Conservation (phyloP, 2,329 filamentous ascomycete genomes). For the Dactylellina parvicollis region DNA sequence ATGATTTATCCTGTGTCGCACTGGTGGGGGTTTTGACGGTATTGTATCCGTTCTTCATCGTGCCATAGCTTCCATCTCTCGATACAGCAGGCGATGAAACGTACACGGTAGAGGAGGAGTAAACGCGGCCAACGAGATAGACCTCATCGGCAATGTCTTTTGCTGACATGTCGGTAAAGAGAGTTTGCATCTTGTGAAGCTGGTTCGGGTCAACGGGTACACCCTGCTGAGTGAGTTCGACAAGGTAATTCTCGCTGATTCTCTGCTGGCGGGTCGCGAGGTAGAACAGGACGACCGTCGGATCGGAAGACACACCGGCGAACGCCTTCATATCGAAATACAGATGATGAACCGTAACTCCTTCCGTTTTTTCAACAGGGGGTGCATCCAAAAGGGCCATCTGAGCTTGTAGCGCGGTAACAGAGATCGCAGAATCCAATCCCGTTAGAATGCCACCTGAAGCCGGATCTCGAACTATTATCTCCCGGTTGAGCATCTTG, state of each 20-base stretch:
- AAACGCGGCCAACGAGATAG: conserved; percentile 83
- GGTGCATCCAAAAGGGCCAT: conserved; percentile 92
- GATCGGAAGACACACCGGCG: conserved; percentile 77
- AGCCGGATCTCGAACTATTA: conserved; percentile 90
- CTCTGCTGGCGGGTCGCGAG: conserved; percentile 76
- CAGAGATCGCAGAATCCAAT: conserved; percentile 89
- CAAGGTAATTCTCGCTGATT: conserved; percentile 82
- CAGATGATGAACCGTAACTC: conserved; percentile 79
- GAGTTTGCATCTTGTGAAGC: conserved; percentile 77
- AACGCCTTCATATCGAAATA: conserved; percentile 86
- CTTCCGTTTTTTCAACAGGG: conserved; percentile 74
- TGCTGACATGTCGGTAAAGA: conserved; percentile 86
- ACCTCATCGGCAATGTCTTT: conserved; percentile 79
- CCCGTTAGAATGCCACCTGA: conserved; percentile 88
- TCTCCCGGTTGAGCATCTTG: conserved; percentile 90
- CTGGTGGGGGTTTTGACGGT: conserved; percentile 30
- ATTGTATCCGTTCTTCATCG: conserved; percentile 44
- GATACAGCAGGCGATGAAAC: conserved; percentile 63
- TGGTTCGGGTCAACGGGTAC: conserved; percentile 73
- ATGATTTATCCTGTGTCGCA: conserved; percentile 20
- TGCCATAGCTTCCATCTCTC: conserved; percentile 48
- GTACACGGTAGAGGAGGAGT: conserved; percentile 63
- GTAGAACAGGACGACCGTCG: conserved; percentile 79
- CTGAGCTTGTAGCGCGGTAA: conserved; percentile 89
- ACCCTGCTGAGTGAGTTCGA: conserved; percentile 80